A percentile compares a stretch with the other conserved stretches of the same genome.
These are phyloP conservation scores for Piper betle DNA, from an alignment of 164 flowering plant species.

Conservation along the genomic window DNA sequence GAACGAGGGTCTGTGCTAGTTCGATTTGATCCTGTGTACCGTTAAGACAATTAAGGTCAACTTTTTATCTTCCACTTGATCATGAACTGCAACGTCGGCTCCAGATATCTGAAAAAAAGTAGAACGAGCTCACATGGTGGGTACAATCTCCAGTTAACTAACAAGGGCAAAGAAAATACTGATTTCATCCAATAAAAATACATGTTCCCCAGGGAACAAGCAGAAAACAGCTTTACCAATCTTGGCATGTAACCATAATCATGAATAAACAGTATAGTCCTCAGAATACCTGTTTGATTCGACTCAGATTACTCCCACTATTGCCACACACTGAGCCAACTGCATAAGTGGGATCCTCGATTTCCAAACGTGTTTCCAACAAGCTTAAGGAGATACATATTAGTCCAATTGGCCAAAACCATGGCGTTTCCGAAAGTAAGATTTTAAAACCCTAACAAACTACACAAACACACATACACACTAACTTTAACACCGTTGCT, in stretches of 20 bases:
- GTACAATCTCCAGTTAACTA: too few relatives aligned
- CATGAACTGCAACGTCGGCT: slow-evolving; percentile 59
- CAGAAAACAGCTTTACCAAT: neutral
- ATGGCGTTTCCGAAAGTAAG: too few relatives aligned
- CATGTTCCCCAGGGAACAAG: too few relatives aligned
- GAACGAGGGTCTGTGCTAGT: slow-evolving; percentile 92
- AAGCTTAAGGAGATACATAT: neutral
- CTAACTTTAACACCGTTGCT: too few relatives aligned
- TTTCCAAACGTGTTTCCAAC: slow-evolving; percentile 77
- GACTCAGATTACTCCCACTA: slow-evolving; percentile 55
- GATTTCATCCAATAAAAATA: too few relatives aligned
- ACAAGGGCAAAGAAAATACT: too few relatives aligned
- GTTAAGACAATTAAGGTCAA: slow-evolving; percentile 54
- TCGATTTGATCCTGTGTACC: slow-evolving; percentile 92
- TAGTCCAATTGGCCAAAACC: too few relatives aligned
- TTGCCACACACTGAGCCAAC: slow-evolving; percentile 68
- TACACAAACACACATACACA: too few relatives aligned
- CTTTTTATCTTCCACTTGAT: too few relatives aligned
- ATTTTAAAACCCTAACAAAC: too few relatives aligned
- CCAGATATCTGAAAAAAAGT: slow-evolving; percentile 68
- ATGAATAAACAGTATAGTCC: neutral
- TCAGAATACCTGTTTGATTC: slow-evolving; percentile 60
- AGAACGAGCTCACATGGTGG: neutral
- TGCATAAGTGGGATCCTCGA: slow-evolving; percentile 47
- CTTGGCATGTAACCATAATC: neutral